A percentile compares a stretch with the other conserved stretches of the same genome.
These are phyloP conservation scores for Seiridium unicorne DNA, from an alignment of 2,329 filamentous ascomycete genomes.

Conservation along the genomic window DNA sequence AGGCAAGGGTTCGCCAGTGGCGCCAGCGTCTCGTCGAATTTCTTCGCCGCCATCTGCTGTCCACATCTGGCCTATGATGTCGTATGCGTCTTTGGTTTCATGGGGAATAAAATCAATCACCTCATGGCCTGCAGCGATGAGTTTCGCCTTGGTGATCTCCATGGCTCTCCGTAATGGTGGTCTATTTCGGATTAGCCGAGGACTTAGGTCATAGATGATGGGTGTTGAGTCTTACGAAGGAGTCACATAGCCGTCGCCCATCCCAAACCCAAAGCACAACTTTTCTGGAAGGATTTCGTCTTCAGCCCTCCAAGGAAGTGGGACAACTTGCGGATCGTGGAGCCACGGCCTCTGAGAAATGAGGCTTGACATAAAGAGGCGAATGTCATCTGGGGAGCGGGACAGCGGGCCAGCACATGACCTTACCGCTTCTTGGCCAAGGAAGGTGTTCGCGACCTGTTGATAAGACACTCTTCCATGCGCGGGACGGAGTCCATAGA, in stretches of 20 bases:
- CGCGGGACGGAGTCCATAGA: constrained; percentile 41
- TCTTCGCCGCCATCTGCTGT: constrained; percentile 16
- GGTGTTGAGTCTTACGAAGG: constrained; percentile 10
- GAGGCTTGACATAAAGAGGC: constrained; percentile 9
- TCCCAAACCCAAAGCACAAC: constrained; percentile 18
- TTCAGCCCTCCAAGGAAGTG: constrained; percentile 14
- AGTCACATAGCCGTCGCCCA: constrained; percentile 18
- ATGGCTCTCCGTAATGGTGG: constrained; percentile 17
- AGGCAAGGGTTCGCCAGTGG: constrained; percentile 20
- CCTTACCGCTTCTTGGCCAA: constrained; percentile 7
- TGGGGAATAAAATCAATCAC: constrained; percentile 17
- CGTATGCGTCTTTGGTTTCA: constrained; percentile 13
- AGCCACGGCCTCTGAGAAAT: constrained; percentile 7
- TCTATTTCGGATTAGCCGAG: background rate
- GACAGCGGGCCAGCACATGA: constrained; percentile 10
- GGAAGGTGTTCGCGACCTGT: constrained; percentile 15
- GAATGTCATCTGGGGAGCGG: constrained; percentile 9
- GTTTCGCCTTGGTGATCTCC: constrained; percentile 18
- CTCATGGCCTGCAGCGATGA: constrained; percentile 15
- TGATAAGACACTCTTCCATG: constrained; percentile 18
- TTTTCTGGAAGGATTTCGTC: constrained; percentile 15
- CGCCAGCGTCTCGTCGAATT: constrained; percentile 17
- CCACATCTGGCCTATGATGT: constrained; percentile 18
- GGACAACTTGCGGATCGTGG: constrained; percentile 10
- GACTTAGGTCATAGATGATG: background rate